Percentiles rank a stretch among this genome's conserved stretches.
Evolutionary conservation across 441 rosid genomes (phyloP).

Genomic region (Erodium chrysanthum): DNA sequence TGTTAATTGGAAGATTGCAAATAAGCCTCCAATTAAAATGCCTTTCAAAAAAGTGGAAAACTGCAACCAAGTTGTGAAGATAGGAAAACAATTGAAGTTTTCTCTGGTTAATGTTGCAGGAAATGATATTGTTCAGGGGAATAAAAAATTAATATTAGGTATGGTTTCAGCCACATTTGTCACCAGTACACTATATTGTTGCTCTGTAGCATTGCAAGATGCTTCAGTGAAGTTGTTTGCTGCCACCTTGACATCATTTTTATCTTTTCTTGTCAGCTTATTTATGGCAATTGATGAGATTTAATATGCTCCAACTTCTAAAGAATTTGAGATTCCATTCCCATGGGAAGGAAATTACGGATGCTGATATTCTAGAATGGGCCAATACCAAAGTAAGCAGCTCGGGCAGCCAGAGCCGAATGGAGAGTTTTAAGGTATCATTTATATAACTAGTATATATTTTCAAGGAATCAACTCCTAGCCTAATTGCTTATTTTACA

Average conservation of each 20-base stretch:
- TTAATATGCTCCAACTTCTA: slow-evolving; percentile 61
- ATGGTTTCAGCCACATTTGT: slow-evolving; percentile 9
- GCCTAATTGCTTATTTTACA: not conserved
- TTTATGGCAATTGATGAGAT: slow-evolving; percentile 75
- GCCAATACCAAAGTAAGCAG: slow-evolving; percentile 52
- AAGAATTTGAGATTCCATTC: slow-evolving; percentile 62
- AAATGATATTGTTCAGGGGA: slow-evolving; percentile 66
- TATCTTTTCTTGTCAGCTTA: slow-evolving; percentile 35
- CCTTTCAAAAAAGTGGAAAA: slow-evolving; percentile 76
- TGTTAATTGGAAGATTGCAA: slow-evolving; percentile 62
- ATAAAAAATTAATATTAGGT: slow-evolving; percentile 67
- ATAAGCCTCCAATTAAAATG: slow-evolving; percentile 65
- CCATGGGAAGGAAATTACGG: slow-evolving; percentile 51
- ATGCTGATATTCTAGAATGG: slow-evolving; percentile 62
- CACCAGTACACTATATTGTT: not conserved
- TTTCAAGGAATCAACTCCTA: not conserved
- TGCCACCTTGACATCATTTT: not conserved
- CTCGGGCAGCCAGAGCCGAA: slow-evolving; percentile 44
- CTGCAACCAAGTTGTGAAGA: slow-evolving; percentile 63
- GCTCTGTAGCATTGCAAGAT: not conserved
- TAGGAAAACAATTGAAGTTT: slow-evolving; percentile 70
- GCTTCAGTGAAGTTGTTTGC: not conserved
- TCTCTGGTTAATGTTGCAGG: slow-evolving; percentile 70
- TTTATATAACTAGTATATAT: slow-evolving; percentile 2
- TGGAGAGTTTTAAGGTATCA: slow-evolving; percentile 59